A percentile compares a stretch with the other conserved stretches of the same genome.
phyloP scores from a whole-genome alignment of 2,329 filamentous ascomycete species.

The Neonectria sp. region DNA sequence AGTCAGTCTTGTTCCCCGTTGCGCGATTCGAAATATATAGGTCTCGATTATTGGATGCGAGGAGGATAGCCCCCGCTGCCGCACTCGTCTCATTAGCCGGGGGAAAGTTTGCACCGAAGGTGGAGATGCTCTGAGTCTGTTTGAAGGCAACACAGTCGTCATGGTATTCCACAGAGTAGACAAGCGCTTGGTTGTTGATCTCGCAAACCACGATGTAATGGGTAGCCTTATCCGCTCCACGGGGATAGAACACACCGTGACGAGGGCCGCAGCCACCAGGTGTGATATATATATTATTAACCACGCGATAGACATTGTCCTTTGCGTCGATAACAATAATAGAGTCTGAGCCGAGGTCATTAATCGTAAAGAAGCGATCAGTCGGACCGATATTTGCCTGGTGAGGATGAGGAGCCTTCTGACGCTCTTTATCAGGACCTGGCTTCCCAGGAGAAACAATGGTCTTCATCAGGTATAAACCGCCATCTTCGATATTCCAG shows the following conservation, averaged over 20 bases:
- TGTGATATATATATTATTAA: not conserved
- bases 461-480: not conserved
- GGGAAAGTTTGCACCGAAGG: too few species aligned
- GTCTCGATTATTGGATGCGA: too few species aligned
- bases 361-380: constrained; percentile 59
- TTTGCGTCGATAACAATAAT: constrained; percentile 57
- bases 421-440: constrained; percentile 11
- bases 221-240: constrained; percentile 7
- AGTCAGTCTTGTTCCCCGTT: too few species aligned
- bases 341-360: constrained; percentile 59
- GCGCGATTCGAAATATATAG: too few species aligned
- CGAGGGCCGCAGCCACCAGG: constrained; percentile 6
- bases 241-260: constrained; percentile 27
- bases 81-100: too few species aligned
- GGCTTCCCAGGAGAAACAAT: not conserved
- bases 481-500: not conserved
- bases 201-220: constrained; percentile 39
- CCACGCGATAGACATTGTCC: constrained; percentile 53
- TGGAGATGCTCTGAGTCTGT: too few species aligned
- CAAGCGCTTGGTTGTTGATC: constrained; percentile 29
- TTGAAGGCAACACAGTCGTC: not conserved
- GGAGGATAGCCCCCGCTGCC: too few species aligned
- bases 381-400: constrained; percentile 61
- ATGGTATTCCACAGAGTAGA: constrained; percentile 22
- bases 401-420: constrained; percentile 44